These are phyloP conservation scores for Rutidosis leptorrhynchoides DNA, from an alignment of 129 eudicot species.

Conservation along the genomic window DNA sequence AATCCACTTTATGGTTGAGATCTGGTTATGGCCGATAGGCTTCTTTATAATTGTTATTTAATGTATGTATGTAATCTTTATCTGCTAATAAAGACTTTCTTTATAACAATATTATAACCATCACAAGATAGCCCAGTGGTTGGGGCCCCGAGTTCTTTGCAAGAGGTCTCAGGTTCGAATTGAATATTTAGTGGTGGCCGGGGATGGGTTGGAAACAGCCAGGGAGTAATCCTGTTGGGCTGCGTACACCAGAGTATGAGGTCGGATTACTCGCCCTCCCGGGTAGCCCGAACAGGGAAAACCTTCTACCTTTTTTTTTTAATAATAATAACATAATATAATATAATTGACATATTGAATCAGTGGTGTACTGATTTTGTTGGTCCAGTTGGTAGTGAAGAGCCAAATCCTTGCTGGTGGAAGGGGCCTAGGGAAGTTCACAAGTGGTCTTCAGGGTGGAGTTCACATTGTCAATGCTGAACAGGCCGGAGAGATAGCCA, in stretches of 20 bases:
- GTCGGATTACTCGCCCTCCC: no score
- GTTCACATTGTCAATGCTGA: constrained; percentile 92
- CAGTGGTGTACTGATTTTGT: constrained; percentile 2
- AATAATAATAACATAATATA: no score
- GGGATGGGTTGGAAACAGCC: no score
- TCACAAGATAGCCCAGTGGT: no score
- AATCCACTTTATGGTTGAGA: not conserved
- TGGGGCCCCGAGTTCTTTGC: no score
- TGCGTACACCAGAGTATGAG: no score
- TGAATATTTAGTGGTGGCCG: no score
- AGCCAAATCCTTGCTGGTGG: constrained; percentile 99
- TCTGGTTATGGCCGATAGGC: not conserved
- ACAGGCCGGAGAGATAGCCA: constrained; percentile 77
- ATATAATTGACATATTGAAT: not conserved
- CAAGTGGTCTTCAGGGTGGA: constrained; percentile 90
- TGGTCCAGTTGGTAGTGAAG: constrained; percentile 85
- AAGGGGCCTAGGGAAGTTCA: constrained; percentile 92
- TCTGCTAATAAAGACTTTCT: not conserved
- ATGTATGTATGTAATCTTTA: not conserved
- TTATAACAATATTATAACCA: no score
- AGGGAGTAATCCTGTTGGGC: no score
- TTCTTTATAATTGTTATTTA: not conserved
- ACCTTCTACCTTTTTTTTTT: no score
- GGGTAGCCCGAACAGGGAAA: no score
- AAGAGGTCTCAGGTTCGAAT: no score